These are phyloP conservation scores for Hypomontagnella submonticulosa DNA, from an alignment of 495 filamentous ascomycete species.

Conservation along the genomic window DNA sequence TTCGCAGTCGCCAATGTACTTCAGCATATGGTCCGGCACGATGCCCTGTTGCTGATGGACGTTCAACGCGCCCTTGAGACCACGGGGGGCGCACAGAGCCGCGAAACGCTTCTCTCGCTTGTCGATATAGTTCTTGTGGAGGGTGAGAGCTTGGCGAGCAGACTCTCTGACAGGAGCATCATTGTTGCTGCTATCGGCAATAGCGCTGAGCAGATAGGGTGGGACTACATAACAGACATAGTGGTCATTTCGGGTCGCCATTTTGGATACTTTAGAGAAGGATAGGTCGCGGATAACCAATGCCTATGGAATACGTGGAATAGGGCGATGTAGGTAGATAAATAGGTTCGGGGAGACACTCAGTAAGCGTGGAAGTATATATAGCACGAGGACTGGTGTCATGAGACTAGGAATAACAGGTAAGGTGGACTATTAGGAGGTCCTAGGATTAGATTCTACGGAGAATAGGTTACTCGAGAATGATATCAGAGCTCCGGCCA, in stretches of 20 bases:
- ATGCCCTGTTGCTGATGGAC: slow-evolving; percentile 40
- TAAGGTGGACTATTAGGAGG: background rate
- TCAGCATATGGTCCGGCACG: slow-evolving; percentile 52
- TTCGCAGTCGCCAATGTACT: slow-evolving; percentile 50
- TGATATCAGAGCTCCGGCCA: slow-evolving; percentile 7
- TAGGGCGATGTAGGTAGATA: slow-evolving; percentile 14
- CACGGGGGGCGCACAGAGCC: slow-evolving; percentile 46
- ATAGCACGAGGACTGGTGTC: background rate
- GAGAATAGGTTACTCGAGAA: background rate
- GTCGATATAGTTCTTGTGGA: slow-evolving; percentile 37
- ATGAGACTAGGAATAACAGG: slow-evolving; percentile 1
- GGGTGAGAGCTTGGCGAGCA: slow-evolving; percentile 44
- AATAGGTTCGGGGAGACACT: background rate
- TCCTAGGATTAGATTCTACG: background rate
- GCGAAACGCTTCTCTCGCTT: slow-evolving; percentile 48
- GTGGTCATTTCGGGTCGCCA: slow-evolving; percentile 34
- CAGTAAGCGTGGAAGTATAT: background rate
- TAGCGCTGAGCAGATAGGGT: slow-evolving; percentile 52
- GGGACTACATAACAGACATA: slow-evolving; percentile 53
- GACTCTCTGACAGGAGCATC: slow-evolving; percentile 40
- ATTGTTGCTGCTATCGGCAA: slow-evolving; percentile 47
- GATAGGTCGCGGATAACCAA: slow-evolving; percentile 5
- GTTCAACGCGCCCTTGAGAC: slow-evolving; percentile 22
- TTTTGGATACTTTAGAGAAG: slow-evolving; percentile 25
- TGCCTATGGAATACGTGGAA: slow-evolving; percentile 1